A percentile compares a stretch with the other conserved stretches of the same genome.
phyloP scores from a whole-genome alignment of 371 early-diverging fungal genomes.

The Mucor racemosus region DNA sequence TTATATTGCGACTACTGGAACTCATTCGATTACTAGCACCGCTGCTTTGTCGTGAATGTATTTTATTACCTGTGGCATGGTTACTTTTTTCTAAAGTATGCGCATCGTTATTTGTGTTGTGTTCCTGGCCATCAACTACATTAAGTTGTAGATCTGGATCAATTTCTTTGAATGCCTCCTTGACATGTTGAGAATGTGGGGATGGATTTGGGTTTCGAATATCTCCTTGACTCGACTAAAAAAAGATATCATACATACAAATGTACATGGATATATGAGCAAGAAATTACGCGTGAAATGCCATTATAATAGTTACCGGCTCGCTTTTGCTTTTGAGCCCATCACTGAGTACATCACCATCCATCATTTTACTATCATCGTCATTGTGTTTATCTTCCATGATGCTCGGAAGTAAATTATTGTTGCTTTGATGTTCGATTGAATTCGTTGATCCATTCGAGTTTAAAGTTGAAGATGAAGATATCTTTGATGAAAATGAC shows the following conservation, averaged over 20 bases:
- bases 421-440: background rate
- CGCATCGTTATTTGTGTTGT: no score
- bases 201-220: background rate
- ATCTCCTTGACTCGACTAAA: background rate
- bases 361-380: background rate
- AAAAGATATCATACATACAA: background rate
- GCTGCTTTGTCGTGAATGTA: background rate
- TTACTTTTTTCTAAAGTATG: background rate
- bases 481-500: background rate
- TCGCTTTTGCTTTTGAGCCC: background rate
- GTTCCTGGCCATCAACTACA: background rate
- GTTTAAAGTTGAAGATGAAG: background rate
- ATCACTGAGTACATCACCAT: background rate
- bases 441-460: background rate
- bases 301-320: conserved; percentile 1
- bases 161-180: background rate
- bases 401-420: background rate
- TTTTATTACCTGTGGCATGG: background rate
- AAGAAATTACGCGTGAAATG: background rate
- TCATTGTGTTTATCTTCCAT: background rate
- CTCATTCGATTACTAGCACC: background rate
- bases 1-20: background rate
- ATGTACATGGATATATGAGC: no score
- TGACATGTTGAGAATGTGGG: background rate
- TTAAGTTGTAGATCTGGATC: conserved; percentile 14